A percentile compares a stretch with the other conserved stretches of the same genome.
These are phyloP conservation scores for Monoraphidium neglectum DNA, from an alignment of 139 green algal species.

Conservation along the genomic window DNA sequence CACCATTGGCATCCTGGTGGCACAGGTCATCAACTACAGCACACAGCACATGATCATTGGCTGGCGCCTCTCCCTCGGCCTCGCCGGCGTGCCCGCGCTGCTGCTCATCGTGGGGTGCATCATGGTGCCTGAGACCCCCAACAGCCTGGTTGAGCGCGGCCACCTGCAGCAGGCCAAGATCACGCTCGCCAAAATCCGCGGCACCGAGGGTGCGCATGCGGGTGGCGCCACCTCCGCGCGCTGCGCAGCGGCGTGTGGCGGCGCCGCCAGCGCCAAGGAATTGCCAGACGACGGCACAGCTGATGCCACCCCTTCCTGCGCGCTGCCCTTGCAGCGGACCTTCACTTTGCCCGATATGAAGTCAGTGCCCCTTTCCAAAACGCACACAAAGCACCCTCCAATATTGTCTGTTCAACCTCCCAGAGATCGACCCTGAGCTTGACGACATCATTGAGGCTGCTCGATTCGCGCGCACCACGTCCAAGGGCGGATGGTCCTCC, in stretches of 20 bases:
- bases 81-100: slow-evolving; percentile 49
- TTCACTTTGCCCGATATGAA: no score
- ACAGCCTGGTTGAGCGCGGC: slow-evolving; percentile 67
- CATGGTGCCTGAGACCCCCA: slow-evolving; percentile 75
- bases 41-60: slow-evolving; percentile 38
- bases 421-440: slow-evolving; percentile 39
- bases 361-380: no score
- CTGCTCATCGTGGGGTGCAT: slow-evolving; percentile 56
- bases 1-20: slow-evolving; percentile 64
- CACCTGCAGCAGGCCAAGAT: slow-evolving; percentile 32
- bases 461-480: background rate
- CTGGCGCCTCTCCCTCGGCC: slow-evolving; percentile 61
- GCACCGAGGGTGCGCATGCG: slow-evolving; percentile 11
- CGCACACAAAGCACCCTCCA: background rate
- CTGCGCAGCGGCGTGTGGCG: no score
- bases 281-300: no score
- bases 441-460: slow-evolving; percentile 39
- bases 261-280: no score
- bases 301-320: background rate
- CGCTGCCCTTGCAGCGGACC: no score
- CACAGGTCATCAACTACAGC: slow-evolving; percentile 70
- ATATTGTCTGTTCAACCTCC: background rate
- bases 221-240: no score
- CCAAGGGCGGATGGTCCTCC: slow-evolving; percentile 15
- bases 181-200: slow-evolving; percentile 58